Conservation (phyloP, 1,284 basidiomycete species). For the Athelia sp. region DNA sequence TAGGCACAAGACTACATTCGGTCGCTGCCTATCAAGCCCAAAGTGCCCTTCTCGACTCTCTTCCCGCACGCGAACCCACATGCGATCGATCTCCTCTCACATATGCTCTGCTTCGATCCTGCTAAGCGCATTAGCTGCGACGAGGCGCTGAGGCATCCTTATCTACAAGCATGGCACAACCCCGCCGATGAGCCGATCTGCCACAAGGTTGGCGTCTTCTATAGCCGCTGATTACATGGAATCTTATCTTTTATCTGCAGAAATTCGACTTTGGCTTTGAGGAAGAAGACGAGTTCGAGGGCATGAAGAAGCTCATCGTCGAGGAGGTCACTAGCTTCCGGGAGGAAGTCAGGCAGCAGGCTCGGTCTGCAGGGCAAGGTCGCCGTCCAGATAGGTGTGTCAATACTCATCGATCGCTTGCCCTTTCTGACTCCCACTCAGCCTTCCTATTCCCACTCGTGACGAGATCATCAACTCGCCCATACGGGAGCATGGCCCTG, state of each 20-base stretch:
- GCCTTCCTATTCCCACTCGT: constrained; percentile 47
- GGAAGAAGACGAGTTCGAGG: constrained; percentile 75
- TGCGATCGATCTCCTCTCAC: constrained; percentile 72
- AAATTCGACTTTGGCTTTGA: constrained; percentile 84
- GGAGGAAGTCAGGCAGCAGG: constrained; percentile 53
- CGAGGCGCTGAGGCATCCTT: constrained; percentile 78
- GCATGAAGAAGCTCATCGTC: constrained; percentile 79
- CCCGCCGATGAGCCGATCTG: constrained; percentile 67
- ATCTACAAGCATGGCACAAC: constrained; percentile 73
- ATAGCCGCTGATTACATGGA: constrained; percentile 6
- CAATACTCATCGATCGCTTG: not conserved
- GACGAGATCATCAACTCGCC: constrained; percentile 54
- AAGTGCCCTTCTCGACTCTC: constrained; percentile 68
- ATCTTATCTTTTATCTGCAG: constrained; percentile 26
- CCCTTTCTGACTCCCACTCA: constrained; percentile 10
- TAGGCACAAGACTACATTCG: constrained; percentile 83
- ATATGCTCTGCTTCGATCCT: constrained; percentile 79
- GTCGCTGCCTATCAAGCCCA: constrained; percentile 77
- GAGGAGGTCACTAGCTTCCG: constrained; percentile 74
- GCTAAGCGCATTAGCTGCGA: constrained; percentile 78
- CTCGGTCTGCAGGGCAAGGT: constrained; percentile 37
- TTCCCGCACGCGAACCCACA: constrained; percentile 78
- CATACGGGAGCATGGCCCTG: constrained; percentile 37
- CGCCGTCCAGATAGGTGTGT: constrained; percentile 43
- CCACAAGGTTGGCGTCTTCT: constrained; percentile 30